Evolutionary conservation across 2,329 filamentous ascomycete species (phyloP).

Genomic region (Waltergamsia citrina): DNA sequence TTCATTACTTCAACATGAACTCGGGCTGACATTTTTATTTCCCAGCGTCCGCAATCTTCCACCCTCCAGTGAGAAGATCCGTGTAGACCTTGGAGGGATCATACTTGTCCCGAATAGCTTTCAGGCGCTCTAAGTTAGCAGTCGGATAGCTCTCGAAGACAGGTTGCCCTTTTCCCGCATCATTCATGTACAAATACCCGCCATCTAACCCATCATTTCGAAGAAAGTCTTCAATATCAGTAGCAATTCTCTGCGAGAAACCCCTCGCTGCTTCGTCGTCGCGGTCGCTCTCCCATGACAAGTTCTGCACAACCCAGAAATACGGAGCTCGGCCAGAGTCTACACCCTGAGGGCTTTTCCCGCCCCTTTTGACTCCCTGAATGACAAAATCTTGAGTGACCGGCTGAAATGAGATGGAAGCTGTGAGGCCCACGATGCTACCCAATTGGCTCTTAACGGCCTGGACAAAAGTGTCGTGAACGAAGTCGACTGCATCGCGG

Average conservation of each 20-base stretch:
- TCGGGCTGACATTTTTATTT: too few species aligned
- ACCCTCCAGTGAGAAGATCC: constrained; percentile 6
- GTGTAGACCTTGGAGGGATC: constrained; percentile 7
- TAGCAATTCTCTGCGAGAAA: constrained; percentile 5
- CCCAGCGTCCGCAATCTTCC: constrained; percentile 6
- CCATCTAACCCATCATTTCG: constrained; percentile 5
- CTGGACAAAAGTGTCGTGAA: constrained; percentile 15
- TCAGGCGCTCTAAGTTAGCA: constrained; percentile 5
- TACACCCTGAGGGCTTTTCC: constrained; percentile 8
- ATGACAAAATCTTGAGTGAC: constrained; percentile 8
- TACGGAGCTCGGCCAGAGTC: constrained; percentile 7
- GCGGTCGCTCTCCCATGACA: constrained; percentile 7
- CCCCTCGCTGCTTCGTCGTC: constrained; percentile 3
- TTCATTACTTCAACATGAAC: too few species aligned
- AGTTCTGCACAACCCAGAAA: constrained; percentile 9
- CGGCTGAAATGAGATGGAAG: constrained; percentile 9
- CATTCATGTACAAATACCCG: constrained; percentile 5
- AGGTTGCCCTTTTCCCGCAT: constrained; percentile 4
- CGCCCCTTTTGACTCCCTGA: constrained; percentile 5
- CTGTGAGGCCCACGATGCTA: constrained; percentile 15
- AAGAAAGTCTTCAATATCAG: constrained; percentile 6
- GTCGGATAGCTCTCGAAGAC: constrained; percentile 9
- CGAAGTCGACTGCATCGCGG: constrained; percentile 13
- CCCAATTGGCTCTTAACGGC: constrained; percentile 8
- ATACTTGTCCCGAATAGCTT: constrained; percentile 7